Conservation (phyloP, 495 filamentous ascomycete species). For the Trichocladium antarcticum region DNA sequence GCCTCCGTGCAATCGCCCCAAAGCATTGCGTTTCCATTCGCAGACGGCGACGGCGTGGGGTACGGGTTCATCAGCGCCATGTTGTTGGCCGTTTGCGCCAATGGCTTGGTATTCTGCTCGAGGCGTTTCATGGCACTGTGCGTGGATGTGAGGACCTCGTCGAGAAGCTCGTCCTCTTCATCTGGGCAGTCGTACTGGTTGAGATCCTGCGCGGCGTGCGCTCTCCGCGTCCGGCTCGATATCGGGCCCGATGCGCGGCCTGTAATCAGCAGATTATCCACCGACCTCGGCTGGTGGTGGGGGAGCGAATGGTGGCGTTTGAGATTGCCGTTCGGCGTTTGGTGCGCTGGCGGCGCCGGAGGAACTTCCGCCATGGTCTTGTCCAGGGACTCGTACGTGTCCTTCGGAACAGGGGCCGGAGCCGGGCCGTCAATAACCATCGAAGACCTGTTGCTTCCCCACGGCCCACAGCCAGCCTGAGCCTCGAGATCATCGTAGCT, state of each 20-base stretch:
- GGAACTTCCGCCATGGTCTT: conserved; percentile 60
- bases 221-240: conserved; percentile 73
- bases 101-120: conserved; percentile 40
- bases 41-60: conserved; percentile 82
- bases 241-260: conserved; percentile 49
- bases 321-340: conserved; percentile 42
- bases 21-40: conserved; percentile 60
- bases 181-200: conserved; percentile 90
- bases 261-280: conserved; percentile 49
- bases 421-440: conserved; percentile 61
- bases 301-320: conserved; percentile 69
- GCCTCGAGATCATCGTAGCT: conserved; percentile 78
- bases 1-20: conserved; percentile 57
- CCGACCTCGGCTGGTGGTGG: conserved; percentile 52
- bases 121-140: conserved; percentile 41
- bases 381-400: conserved; percentile 59
- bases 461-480: conserved; percentile 81
- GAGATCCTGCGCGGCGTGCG: conserved; percentile 63
- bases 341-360: conserved; percentile 44
- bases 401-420: conserved; percentile 42
- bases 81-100: conserved; percentile 48
- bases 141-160: conserved; percentile 55
- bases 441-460: conserved; percentile 72
- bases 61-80: conserved; percentile 65
- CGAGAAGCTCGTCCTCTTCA: conserved; percentile 90